These are phyloP conservation scores for Ophiostoma sp. DNA, from an alignment of 2,329 filamentous ascomycete genomes.

Conservation along the genomic window DNA sequence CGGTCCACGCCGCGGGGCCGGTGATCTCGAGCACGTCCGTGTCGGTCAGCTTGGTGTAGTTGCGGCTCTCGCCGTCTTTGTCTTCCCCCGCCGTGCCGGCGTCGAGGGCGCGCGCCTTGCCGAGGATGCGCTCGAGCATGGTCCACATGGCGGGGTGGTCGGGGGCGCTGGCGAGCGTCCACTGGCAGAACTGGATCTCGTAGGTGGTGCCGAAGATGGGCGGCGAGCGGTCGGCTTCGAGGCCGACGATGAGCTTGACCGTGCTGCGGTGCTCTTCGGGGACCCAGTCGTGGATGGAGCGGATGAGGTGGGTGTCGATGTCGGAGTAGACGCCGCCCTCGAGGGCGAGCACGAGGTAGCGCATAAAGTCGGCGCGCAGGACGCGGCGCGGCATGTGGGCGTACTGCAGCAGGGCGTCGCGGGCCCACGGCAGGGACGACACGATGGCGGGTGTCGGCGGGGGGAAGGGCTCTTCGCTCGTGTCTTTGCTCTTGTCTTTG, in stretches of 20 bases:
- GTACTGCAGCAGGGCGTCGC: slow-evolving; percentile 25
- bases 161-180: slow-evolving; percentile 35
- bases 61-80: not conserved
- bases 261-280: slow-evolving; percentile 27
- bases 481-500: no score
- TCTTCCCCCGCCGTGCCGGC: slow-evolving; percentile 10
- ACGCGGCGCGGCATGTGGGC: slow-evolving; percentile 26
- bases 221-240: slow-evolving; percentile 33
- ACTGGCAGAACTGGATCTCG: slow-evolving; percentile 36
- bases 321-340: slow-evolving; percentile 50
- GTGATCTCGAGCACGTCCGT: slow-evolving; percentile 33
- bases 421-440: slow-evolving; percentile 18
- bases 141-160: slow-evolving; percentile 33
- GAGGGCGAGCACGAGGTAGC: slow-evolving; percentile 31
- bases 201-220: slow-evolving; percentile 31
- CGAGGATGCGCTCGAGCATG: slow-evolving; percentile 32
- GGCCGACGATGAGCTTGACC: slow-evolving; percentile 32
- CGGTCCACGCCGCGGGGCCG: slow-evolving; percentile 34
- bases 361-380: slow-evolving; percentile 30
- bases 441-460: not conserved
- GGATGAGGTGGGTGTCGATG: slow-evolving; percentile 51
- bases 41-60: slow-evolving; percentile 22
- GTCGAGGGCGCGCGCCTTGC: not conserved
- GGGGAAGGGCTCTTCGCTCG: not conserved
- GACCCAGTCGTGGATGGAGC: slow-evolving; percentile 39